Evolutionary conservation across 2,329 filamentous ascomycete species (phyloP).

Genomic region (Amphichorda felina): DNA sequence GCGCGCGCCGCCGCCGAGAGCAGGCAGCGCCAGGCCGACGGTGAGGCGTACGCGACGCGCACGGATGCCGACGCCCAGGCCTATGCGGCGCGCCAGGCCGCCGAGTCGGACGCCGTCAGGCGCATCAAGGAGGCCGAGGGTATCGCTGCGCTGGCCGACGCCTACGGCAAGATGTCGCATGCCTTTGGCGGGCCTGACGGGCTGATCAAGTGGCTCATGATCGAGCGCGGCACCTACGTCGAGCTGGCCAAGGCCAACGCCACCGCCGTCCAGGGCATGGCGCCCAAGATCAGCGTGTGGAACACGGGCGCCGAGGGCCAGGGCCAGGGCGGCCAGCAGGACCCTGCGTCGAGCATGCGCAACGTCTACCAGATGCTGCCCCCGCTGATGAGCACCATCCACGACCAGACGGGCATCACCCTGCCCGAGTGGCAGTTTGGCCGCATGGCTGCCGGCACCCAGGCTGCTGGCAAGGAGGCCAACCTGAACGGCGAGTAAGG

Average conservation of each 20-base stretch:
- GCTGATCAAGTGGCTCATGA: slow-evolving; percentile 77
- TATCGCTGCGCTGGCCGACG: slow-evolving; percentile 64
- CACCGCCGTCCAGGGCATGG: slow-evolving; percentile 59
- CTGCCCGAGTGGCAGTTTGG: slow-evolving; percentile 69
- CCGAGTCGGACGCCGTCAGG: slow-evolving; percentile 45
- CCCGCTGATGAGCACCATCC: slow-evolving; percentile 72
- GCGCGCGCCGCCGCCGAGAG: slow-evolving; percentile 36
- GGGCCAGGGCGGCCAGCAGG: slow-evolving; percentile 25
- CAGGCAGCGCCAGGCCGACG: slow-evolving; percentile 37
- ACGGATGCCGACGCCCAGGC: slow-evolving; percentile 29
- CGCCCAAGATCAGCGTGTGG: slow-evolving; percentile 88
- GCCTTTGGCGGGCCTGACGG: slow-evolving; percentile 71
- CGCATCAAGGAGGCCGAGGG: slow-evolving; percentile 68
- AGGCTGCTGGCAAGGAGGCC: slow-evolving; percentile 13
- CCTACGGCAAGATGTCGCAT: slow-evolving; percentile 59
- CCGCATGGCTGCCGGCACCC: slow-evolving; percentile 20
- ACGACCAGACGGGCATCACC: slow-evolving; percentile 77
- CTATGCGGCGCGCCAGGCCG: slow-evolving; percentile 30
- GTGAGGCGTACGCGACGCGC: slow-evolving; percentile 30
- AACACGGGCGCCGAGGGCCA: slow-evolving; percentile 53
- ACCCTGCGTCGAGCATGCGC: slow-evolving; percentile 51
- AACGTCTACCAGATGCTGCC: slow-evolving; percentile 80
- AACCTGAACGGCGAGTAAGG: slow-evolving; percentile 5
- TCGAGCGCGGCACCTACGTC: slow-evolving; percentile 70
- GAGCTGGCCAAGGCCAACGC: slow-evolving; percentile 71